phyloP scores from a whole-genome alignment of 1,284 basidiomycete genomes.

The Neotropicomus parvogracilis region DNA sequence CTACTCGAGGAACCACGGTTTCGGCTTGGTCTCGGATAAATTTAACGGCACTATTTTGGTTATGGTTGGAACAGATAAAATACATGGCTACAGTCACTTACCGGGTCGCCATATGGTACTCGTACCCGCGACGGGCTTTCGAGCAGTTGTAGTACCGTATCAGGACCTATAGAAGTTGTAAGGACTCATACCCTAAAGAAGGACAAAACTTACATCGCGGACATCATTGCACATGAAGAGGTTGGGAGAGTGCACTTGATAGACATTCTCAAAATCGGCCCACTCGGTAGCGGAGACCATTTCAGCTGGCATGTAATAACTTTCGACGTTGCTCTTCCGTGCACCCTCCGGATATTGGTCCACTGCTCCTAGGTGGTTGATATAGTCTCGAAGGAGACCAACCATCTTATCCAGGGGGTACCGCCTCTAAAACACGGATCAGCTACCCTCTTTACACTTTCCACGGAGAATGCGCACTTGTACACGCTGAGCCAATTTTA shows the following conservation, averaged over 20 bases:
- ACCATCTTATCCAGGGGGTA: constrained; percentile 50
- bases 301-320: constrained; percentile 65
- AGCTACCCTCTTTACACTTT: neutral
- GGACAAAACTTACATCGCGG: constrained; percentile 57
- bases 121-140: constrained; percentile 69
- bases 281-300: constrained; percentile 68
- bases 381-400: constrained; percentile 57
- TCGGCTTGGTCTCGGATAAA: constrained; percentile 81
- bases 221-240: constrained; percentile 79
- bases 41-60: constrained; percentile 62
- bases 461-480: constrained; percentile 16
- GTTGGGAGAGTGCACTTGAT: constrained; percentile 86
- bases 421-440: constrained; percentile 23
- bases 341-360: constrained; percentile 39
- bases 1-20: constrained; percentile 36
- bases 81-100: constrained; percentile 35
- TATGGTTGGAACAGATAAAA: constrained; percentile 7
- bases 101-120: constrained; percentile 88
- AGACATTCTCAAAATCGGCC: constrained; percentile 85
- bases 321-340: constrained; percentile 34
- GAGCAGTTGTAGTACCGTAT: constrained; percentile 90
- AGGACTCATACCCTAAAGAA: constrained; percentile 3
- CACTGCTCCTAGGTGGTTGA: constrained; percentile 49
- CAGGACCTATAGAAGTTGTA: constrained; percentile 53
- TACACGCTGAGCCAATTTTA: constrained; percentile 3